Evolutionary conservation across 1,284 basidiomycete genomes (phyloP), one percentile per base, ranked within the genome.

Genomic region (Ganoderma sinense): DNA sequence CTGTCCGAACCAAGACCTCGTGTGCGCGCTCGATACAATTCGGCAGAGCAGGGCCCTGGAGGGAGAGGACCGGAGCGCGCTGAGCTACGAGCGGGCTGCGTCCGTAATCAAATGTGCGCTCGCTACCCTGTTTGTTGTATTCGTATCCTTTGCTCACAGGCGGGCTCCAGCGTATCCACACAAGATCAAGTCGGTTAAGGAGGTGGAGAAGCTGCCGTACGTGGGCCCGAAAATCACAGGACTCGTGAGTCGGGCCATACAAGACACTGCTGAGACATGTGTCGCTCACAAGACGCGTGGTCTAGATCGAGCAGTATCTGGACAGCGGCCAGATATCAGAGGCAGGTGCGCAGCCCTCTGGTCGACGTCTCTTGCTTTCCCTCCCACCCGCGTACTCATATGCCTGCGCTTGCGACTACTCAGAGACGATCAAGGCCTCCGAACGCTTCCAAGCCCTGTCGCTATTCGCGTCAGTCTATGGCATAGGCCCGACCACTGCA

Each of bases 401-500:
- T n/a, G 4, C 23, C 0, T 11, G 3, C 18, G 13, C 16, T 6
- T 20, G 10, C 56, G 20, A 39, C n/a, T 55, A n/a, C 29, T 41
- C 71, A 93, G 91, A 84, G 73, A 81, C 76, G 1, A 86, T 87
- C 29, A 78, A 80, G 6, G 74, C 76, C 3, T 88, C 89, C 1
- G 75, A 84, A 55, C 86, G 91, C 43, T 94, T 88, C 77, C 79
- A 82, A 59, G 79, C 87, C 0, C 83, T 94, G 2, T 84, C 85
- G 0, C 76, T 82, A 0, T 92, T 95, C 72, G 83, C 86, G n/a
- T 83, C 85, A 1, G 81, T 95, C 69, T 89, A 95, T 65, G 91
- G 93, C 8, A 89, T 95, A 43, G 94, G 93, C 8, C 84, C 92
- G 0, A 79, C 82, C n/a, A 91, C 86, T 2, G 91, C 93, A 4